A percentile compares a stretch with the other conserved stretches of the same genome.
phyloP scores from a whole-genome alignment of 768 basidiomycete genomes.

The Suillus subluteus region DNA sequence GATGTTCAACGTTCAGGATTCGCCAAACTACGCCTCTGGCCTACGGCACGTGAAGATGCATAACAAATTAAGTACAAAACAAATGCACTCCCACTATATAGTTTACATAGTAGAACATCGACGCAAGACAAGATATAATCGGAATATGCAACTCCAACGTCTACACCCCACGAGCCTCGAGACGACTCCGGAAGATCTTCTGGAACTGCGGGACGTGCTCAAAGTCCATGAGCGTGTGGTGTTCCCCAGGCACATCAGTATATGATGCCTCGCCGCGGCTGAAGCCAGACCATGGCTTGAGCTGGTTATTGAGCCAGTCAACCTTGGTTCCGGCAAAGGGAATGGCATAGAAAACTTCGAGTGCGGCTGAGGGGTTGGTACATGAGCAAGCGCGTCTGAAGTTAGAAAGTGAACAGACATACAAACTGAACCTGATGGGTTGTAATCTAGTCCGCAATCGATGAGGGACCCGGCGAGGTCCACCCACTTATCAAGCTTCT shows the following conservation, averaged over 20 bases:
- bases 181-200: constrained; percentile 30
- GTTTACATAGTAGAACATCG: not conserved
- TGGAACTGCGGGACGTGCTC: constrained; percentile 35
- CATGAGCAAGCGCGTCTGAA: constrained; percentile 1
- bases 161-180: constrained; percentile 30
- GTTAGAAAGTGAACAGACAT: constrained; percentile 14
- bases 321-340: constrained; percentile 31
- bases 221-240: constrained; percentile 35
- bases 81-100: not conserved
- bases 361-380: constrained; percentile 16
- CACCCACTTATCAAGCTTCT: constrained; percentile 32
- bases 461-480: constrained; percentile 33
- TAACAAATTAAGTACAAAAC: not conserved
- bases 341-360: constrained; percentile 33
- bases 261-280: constrained; percentile 27
- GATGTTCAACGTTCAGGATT: not conserved
- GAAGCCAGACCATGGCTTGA: constrained; percentile 30
- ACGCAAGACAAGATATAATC: not conserved
- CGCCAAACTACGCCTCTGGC: not conserved
- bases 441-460: constrained; percentile 32
- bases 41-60: not conserved
- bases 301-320: constrained; percentile 33
- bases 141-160: not conserved
- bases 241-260: constrained; percentile 32
- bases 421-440: constrained; percentile 30